phyloP scores from a whole-genome alignment of 2,329 filamentous ascomycete genomes.

The Xylariaceae sp. region DNA sequence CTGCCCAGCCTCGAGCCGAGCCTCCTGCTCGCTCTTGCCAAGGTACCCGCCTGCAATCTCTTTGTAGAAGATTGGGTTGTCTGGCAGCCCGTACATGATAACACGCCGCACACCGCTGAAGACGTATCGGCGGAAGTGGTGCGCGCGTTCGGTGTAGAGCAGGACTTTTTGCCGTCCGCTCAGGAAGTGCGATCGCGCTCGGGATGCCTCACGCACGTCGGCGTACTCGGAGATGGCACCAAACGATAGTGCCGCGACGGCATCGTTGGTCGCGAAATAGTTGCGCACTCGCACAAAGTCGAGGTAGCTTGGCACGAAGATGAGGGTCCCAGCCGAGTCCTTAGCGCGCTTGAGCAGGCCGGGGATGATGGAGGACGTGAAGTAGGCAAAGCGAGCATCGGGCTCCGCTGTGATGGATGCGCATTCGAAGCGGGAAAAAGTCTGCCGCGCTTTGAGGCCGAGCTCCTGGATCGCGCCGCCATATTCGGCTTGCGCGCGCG shows the following conservation, averaged over 20 bases:
- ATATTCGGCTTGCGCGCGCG: constrained; percentile 68
- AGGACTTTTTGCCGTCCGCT: constrained; percentile 77
- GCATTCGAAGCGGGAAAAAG: constrained; percentile 81
- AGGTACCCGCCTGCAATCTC: constrained; percentile 71
- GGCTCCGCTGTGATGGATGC: constrained; percentile 69
- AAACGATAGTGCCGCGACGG: constrained; percentile 58
- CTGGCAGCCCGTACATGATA: constrained; percentile 86
- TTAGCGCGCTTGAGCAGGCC: constrained; percentile 51
- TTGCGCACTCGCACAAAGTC: constrained; percentile 94
- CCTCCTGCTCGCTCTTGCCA: constrained; percentile 52
- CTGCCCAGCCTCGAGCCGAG: constrained; percentile 51
- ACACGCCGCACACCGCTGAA: constrained; percentile 77
- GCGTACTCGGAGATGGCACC: constrained; percentile 88
- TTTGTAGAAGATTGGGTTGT: constrained; percentile 78
- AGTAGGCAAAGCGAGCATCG: constrained; percentile 86
- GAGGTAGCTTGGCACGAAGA: constrained; percentile 90
- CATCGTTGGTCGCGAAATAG: constrained; percentile 71
- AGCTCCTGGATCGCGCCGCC: constrained; percentile 69
- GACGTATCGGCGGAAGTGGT: constrained; percentile 89
- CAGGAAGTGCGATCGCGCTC: constrained; percentile 83
- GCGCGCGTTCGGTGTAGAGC: constrained; percentile 90
- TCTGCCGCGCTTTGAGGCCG: constrained; percentile 72
- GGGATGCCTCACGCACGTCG: constrained; percentile 69
- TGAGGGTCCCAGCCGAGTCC: constrained; percentile 59
- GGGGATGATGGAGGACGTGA: constrained; percentile 76